Evolutionary conservation across 306 rosid genomes (phyloP), one percentile per base, ranked within the genome.

Genomic region (Cajanus cajan): DNA sequence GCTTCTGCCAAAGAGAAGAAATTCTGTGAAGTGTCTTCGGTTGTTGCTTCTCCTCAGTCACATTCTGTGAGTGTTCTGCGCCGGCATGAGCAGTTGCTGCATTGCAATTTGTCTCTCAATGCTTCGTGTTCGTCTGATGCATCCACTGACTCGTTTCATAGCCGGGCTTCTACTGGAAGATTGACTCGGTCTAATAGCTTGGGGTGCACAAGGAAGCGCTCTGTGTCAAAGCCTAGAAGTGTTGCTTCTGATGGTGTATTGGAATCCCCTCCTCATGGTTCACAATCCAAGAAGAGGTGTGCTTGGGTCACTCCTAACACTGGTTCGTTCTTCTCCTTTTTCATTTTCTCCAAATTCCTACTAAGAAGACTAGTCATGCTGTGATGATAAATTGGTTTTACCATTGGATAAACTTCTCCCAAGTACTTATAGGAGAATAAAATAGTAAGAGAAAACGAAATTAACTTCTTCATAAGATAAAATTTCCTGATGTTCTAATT

Each of bases 121-220:
- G 97, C 97, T 58, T 91, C 97, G 0, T 91, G 97, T 81, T 91
- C 97, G 4, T 91, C 97, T 2, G 97, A 91, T 71, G 97, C 97
- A 31, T 91, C 97, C 44, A 88, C 97, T 8, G 97, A 91, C 80
- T 91, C 97, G 1, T 89, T 91, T 75, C 93, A 83, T 44, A 89
- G 97, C 80, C 87, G 97, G 71, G 88, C 94, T 55, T 89, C 97
- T 41, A 91, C 94, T 0, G 94, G 97, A 40, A 88, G 94, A 82
- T 65, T 91, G 84, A 86, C 83, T 40, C 80, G 97, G 70, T 91
- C 90, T 2, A 74, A 79, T 80, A 89, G 91, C 76, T 71, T 82
- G 15, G 91, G 97, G 12, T 81, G 77, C 57, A 83, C 90, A 74
- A 82, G 94, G 84, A 91, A 89, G 82, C 90, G 76, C 44, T 81